Base-by-base conservation (phyloP, 495 filamentous ascomycete genomes). In the Penicillium simplicissimum region DNA sequence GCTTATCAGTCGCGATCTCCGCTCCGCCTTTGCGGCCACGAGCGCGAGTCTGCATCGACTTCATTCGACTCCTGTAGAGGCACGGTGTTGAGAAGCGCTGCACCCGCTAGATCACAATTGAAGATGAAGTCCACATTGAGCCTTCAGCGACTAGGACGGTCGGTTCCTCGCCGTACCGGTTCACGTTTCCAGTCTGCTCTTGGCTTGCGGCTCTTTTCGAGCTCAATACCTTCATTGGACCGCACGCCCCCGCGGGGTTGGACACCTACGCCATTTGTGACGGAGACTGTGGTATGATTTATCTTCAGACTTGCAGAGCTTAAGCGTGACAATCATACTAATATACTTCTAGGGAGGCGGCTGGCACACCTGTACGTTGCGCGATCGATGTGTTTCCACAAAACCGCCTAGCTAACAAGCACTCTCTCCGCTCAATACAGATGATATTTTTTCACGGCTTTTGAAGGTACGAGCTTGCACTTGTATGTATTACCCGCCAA, bases 371-470 rank as follows among this genome's bases (percentile, higher is more conserved):
- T 92, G 91, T 93, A 85, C 62, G 86, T 80, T 58, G 47, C 28
- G 8, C 45, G 48, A 47, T 61, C 21, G 15, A 53, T 52, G 13
- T n/a, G 40, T 17, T 31, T 31, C 48, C 33, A 48, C 25, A 13
- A 31, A 21, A 23, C 37, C 34, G 48, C 58, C 33, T 38, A 38
- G 70, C 38, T 52, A 57, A 43, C 52, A 58, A 49, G 57, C 9
- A 60, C 58, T 52, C 55, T 70, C 56, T 67, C 54, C 62, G 58
- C 65, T 54, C 64, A 65, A 49, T 14, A 47, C 74, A 92, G 90
- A 89, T 74, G 90, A 94, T 68, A 93, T 93, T 63, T 94, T 93
- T 76, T 93, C 90, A 31, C 83, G 89, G 69, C 80, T 92, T 15
- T 76, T 93, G 14, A 90, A 92, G 78, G 88, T 90, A 76, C 53